These are phyloP conservation scores for Cichorium intybus DNA, from an alignment of 140 eudicot genomes.

Conservation along the genomic window DNA sequence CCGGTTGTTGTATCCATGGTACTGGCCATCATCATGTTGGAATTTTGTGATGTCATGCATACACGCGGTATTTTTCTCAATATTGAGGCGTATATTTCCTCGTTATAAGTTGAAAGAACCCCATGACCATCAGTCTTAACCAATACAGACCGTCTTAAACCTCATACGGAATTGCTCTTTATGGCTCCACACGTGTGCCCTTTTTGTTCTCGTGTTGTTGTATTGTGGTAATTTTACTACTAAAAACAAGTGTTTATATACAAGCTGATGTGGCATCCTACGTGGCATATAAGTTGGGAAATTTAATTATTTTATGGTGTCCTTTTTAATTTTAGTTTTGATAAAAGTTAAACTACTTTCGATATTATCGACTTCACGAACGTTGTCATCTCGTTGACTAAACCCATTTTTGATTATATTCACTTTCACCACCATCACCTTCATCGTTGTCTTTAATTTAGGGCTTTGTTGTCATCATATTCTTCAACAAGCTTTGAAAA, in stretches of 20 bases:
- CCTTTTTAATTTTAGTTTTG: too few relatives aligned
- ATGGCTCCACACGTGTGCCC: neutral
- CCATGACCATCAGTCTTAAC: conserved; percentile 28
- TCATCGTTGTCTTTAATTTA: too few relatives aligned
- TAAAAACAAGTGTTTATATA: neutral
- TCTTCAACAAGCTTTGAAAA: too few relatives aligned
- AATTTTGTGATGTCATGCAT: conserved; percentile 67
- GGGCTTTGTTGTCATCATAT: too few relatives aligned
- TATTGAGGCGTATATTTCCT: conserved; percentile 45
- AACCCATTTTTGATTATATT: too few relatives aligned
- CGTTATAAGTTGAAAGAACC: conserved; percentile 35
- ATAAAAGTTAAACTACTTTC: too few relatives aligned
- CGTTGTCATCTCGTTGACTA: too few relatives aligned
- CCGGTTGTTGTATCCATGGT: conserved; percentile 94
- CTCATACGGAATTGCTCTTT: neutral
- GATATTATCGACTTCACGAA: too few relatives aligned
- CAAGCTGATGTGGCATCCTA: too few relatives aligned
- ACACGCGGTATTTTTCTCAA: conserved; percentile 48
- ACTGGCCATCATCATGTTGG: conserved; percentile 99
- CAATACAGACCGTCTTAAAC: neutral
- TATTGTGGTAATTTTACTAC: conserved; percentile 1
- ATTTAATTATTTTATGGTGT: too few relatives aligned
- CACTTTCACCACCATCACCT: too few relatives aligned
- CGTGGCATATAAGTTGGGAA: too few relatives aligned
- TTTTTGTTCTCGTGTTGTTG: conserved; percentile 1